Conservation (phyloP, 1,284 basidiomycete species). For the Cryptococcus sp. region DNA sequence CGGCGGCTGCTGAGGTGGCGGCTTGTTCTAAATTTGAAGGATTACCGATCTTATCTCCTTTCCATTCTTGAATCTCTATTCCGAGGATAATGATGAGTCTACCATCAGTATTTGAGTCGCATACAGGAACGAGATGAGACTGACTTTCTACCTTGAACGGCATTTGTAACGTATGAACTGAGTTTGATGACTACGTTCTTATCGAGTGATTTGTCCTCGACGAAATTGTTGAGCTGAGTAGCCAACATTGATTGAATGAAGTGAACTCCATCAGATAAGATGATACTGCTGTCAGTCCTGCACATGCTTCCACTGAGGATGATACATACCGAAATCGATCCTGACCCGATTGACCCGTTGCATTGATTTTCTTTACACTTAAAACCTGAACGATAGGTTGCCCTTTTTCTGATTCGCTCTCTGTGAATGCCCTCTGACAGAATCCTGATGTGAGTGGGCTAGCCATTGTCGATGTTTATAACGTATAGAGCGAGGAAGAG, state of each 20-base stretch:
- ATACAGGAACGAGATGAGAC: not conserved
- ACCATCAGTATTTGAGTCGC: conserved; percentile 1
- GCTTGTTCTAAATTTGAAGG: conserved; percentile 54
- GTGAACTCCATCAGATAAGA: conserved; percentile 65
- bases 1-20: conserved; percentile 26
- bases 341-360: conserved; percentile 33
- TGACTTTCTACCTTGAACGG: conserved; percentile 77
- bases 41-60: conserved; percentile 67
- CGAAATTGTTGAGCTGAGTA: conserved; percentile 77
- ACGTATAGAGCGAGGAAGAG: conserved; percentile 1
- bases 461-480: conserved; percentile 22
- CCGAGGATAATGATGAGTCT: conserved; percentile 83
- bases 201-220: conserved; percentile 63
- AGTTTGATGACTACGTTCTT: conserved; percentile 72
- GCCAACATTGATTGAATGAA: conserved; percentile 93
- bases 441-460: conserved; percentile 39
- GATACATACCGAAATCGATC: conserved; percentile 46
- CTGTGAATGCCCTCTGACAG: conserved; percentile 29
- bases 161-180: conserved; percentile 75
- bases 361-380: conserved; percentile 68
- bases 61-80: conserved; percentile 57
- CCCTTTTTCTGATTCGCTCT: conserved; percentile 39
- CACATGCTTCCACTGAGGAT: not conserved
- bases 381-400: conserved; percentile 72
- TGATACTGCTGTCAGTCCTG: conserved; percentile 39